phyloP scores from a whole-genome alignment of 2,329 filamentous ascomycete species.

The Metarhizium sp. region DNA sequence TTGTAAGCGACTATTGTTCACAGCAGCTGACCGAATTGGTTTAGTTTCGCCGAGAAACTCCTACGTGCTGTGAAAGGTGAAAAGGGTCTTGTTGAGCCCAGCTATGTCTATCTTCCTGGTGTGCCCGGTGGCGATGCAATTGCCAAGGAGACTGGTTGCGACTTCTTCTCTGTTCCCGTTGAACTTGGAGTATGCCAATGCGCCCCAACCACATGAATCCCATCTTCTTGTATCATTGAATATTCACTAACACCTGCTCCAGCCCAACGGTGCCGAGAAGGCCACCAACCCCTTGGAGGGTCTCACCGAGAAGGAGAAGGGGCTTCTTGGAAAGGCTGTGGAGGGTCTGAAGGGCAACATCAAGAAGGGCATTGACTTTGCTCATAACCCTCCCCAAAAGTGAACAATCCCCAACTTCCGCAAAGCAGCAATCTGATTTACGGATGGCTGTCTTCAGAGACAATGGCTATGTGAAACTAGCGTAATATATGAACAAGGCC shows the following conservation, averaged over 20 bases:
- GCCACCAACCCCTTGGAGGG: conserved; percentile 68
- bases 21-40: conserved; percentile 8
- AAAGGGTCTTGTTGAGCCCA: conserved; percentile 88
- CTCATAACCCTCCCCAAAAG: conserved; percentile 81
- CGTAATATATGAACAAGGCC: conserved; percentile 25
- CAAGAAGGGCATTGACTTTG: conserved; percentile 84
- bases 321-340: conserved; percentile 66
- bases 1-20: conserved; percentile 2
- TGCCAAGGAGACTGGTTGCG: conserved; percentile 69
- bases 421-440: conserved; percentile 17
- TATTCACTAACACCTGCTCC: conserved; percentile 18
- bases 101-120: conserved; percentile 90
- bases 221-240: conserved; percentile 4
- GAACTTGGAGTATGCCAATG: conserved; percentile 75
- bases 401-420: conserved; percentile 38
- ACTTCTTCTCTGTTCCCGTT: conserved; percentile 94
- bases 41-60: conserved; percentile 85
- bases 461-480: conserved; percentile 24
- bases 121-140: conserved; percentile 81
- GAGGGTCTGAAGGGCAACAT: conserved; percentile 87
- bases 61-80: conserved; percentile 82
- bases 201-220: not conserved
- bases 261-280: conserved; percentile 81
- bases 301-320: conserved; percentile 82
- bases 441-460: conserved; percentile 16